Evolutionary conservation across 805 yeast genomes (phyloP).

Genomic region (Scheffersomyces amazonensis): DNA sequence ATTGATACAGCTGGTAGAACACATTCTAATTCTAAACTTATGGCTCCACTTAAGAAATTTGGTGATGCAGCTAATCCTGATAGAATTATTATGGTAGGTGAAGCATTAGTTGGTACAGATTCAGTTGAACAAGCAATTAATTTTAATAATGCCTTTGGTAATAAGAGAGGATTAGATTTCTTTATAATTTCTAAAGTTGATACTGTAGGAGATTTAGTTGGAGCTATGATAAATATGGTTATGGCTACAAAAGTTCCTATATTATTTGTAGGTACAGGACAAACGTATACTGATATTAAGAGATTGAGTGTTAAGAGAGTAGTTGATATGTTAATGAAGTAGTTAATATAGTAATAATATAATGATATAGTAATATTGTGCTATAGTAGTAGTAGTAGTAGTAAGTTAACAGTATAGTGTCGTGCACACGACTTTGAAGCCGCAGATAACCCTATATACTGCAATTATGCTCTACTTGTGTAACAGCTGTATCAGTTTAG

Average conservation of each 20-base stretch:
- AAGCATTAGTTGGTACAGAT: constrained; percentile 96
- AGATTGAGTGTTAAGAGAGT: constrained; percentile 91
- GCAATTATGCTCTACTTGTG: no score
- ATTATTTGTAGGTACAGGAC: constrained; percentile 94
- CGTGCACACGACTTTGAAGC: no score
- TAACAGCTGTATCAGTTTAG: no score
- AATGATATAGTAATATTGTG: background rate
- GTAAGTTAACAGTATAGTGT: no score
- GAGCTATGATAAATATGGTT: constrained; percentile 96
- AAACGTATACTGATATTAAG: constrained; percentile 91
- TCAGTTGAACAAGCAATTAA: constrained; percentile 93
- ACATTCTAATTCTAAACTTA: constrained; percentile 88
- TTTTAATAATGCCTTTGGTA: constrained; percentile 91
- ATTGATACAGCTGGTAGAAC: constrained; percentile 98
- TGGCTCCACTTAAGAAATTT: constrained; percentile 94
- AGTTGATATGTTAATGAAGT: constrained; percentile 76
- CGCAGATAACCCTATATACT: no score
- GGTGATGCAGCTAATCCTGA: constrained; percentile 96
- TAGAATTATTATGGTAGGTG: constrained; percentile 97
- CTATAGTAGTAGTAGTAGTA: no score
- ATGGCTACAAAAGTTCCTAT: constrained; percentile 95
- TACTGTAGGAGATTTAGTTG: constrained; percentile 95
- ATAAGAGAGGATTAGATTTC: constrained; percentile 75
- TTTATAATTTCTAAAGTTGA: constrained; percentile 93
- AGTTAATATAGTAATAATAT: constrained; percentile 2